A percentile compares a stretch with the other conserved stretches of the same genome.
phyloP scores from a whole-genome alignment of 306 rosid genomes.

The Trifolium dubium region DNA sequence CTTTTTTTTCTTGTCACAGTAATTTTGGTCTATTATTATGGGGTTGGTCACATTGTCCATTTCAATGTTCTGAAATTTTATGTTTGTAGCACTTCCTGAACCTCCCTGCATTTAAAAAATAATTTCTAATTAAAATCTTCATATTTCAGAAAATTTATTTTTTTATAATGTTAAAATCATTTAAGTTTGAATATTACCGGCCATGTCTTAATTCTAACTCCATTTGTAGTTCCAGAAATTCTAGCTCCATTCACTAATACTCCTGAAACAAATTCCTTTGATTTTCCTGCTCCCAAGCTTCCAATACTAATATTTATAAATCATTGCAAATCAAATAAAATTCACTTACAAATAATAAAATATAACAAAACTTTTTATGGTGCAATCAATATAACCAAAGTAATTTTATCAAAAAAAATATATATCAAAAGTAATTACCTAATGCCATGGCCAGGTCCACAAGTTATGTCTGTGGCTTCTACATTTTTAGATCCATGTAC shows the following conservation, averaged over 20 bases:
- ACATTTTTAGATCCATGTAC: constrained; percentile 66
- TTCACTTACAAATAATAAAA: neutral
- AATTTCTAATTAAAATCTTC: neutral
- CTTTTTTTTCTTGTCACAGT: constrained; percentile 59
- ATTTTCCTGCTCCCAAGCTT: constrained; percentile 65
- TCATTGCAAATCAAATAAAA: constrained; percentile 21
- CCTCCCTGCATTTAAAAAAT: constrained; percentile 63
- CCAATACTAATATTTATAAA: constrained; percentile 60
- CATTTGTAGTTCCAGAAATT: constrained; percentile 72
- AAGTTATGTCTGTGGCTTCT: constrained; percentile 59
- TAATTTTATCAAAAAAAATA: no score
- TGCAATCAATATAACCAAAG: no score
- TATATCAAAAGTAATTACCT: constrained; percentile 46
- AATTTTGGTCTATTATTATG: constrained; percentile 71
- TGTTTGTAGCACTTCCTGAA: constrained; percentile 69
- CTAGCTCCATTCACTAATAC: constrained; percentile 66
- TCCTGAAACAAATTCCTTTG: constrained; percentile 62
- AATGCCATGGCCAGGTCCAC: constrained; percentile 96
- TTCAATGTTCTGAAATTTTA: constrained; percentile 60
- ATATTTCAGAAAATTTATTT: neutral
- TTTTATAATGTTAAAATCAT: neutral
- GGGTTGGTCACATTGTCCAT: constrained; percentile 72
- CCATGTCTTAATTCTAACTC: constrained; percentile 90
- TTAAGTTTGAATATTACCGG: constrained; percentile 48
- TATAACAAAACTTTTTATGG: neutral